These are phyloP conservation scores for Phytophthora hybrid DNA, from an alignment of 352 stramenopile species.

Conservation along the genomic window DNA sequence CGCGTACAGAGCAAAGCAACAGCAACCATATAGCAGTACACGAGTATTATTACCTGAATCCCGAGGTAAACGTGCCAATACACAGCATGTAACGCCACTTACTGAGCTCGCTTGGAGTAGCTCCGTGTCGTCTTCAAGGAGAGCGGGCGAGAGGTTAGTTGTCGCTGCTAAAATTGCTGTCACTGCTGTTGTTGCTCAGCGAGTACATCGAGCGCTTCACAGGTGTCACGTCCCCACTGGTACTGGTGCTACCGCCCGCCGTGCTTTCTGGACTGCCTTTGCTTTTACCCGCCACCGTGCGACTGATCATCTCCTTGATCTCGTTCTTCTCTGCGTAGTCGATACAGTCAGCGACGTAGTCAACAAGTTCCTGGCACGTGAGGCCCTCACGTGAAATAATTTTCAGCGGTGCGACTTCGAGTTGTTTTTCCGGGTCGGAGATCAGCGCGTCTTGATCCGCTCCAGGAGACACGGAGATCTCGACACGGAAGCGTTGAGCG, in stretches of 20 bases:
- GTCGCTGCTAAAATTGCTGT: conserved; percentile 53
- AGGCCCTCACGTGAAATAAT: conserved; percentile 87
- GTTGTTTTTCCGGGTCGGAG: conserved; percentile 62
- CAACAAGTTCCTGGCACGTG: conserved; percentile 85
- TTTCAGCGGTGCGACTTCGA: conserved; percentile 79
- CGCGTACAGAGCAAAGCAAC: conserved; percentile 6
- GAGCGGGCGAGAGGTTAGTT: conserved; percentile 19
- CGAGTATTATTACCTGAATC: conserved; percentile 20
- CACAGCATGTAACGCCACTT: conserved; percentile 19
- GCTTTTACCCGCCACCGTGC: conserved; percentile 39
- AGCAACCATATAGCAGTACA: conserved; percentile 12
- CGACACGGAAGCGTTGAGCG: conserved; percentile 82
- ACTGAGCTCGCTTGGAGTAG: conserved; percentile 18
- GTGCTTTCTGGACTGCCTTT: conserved; percentile 38
- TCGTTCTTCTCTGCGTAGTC: conserved; percentile 76
- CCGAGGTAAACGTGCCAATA: conserved; percentile 13
- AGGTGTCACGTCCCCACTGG: conserved; percentile 41
- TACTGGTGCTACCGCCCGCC: conserved; percentile 30
- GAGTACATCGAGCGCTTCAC: conserved; percentile 67
- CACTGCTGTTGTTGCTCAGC: conserved; percentile 69
- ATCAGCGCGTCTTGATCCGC: conserved; percentile 78
- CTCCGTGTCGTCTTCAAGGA: background rate
- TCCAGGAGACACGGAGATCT: conserved; percentile 87
- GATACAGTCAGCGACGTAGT: conserved; percentile 85
- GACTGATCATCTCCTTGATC: conserved; percentile 42